Conservation (phyloP, 2,329 filamentous ascomycete species). For the Aspergillus versicolor region DNA sequence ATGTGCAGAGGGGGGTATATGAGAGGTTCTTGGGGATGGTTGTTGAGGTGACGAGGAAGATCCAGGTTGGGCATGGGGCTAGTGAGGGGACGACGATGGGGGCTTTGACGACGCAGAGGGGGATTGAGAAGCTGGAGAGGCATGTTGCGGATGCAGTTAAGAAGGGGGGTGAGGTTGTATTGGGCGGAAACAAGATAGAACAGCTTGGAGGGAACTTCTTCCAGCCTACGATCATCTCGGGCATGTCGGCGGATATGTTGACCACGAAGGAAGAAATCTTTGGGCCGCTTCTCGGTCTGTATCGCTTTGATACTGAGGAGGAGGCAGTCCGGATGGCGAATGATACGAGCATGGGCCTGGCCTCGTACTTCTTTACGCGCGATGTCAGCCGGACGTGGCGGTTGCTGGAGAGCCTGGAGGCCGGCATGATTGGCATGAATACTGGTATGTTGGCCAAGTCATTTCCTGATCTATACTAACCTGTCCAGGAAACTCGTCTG, state of each 20-base stretch:
- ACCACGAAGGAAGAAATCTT: conserved; percentile 62
- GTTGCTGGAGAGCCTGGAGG: conserved; percentile 15
- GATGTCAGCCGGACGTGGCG: conserved; percentile 11
- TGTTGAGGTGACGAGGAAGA: not conserved
- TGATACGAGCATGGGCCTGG: conserved; percentile 8
- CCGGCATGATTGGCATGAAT: conserved; percentile 26
- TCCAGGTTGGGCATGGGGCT: conserved; percentile 9
- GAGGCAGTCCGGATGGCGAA: conserved; percentile 42
- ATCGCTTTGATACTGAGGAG: conserved; percentile 64
- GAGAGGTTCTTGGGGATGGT: not conserved
- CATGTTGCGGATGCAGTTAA: conserved; percentile 65
- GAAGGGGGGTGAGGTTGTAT: conserved; percentile 60
- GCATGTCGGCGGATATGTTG: conserved; percentile 59
- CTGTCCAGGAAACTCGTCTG: conserved; percentile 17
- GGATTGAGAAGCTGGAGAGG: conserved; percentile 50
- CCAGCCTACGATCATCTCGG: conserved; percentile 63
- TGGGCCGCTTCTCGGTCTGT: conserved; percentile 61
- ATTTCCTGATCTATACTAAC: not conserved
- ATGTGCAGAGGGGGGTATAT: conserved; percentile 5
- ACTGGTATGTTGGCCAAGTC: not conserved
- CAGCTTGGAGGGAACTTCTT: conserved; percentile 56
- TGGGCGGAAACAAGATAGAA: conserved; percentile 51
- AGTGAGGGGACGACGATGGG: not conserved
- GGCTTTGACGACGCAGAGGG: conserved; percentile 5
- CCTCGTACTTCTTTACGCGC: not conserved